Evolutionary conservation across 2,329 filamentous ascomycete species (phyloP).

Genomic region (Alternaria triticina): DNA sequence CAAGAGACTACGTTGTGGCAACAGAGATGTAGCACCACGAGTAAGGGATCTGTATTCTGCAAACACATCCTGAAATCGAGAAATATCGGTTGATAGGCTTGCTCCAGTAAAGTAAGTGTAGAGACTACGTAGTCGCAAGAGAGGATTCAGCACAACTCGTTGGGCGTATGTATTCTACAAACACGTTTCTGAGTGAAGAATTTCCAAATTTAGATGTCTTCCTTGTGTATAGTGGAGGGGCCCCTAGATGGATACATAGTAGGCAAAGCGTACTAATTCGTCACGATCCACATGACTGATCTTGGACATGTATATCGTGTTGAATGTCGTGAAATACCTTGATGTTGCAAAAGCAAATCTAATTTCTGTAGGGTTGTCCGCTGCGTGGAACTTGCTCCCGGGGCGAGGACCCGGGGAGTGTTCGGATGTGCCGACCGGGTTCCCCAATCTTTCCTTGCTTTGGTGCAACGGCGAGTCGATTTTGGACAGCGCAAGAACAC

Average conservation of each 20-base stretch:
- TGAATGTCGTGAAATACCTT: not conserved
- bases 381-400: not conserved
- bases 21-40: not conserved
- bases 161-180: not conserved
- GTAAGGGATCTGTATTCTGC: not conserved
- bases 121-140: not conserved
- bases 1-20: not conserved
- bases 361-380: not conserved
- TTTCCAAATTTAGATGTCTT: not conserved
- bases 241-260: not conserved
- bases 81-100: not conserved
- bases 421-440: not conserved
- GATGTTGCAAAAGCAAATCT: not conserved
- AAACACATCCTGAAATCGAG: not conserved
- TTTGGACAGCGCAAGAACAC: not conserved
- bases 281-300: not conserved
- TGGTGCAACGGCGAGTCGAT: not conserved
- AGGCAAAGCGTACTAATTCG: not conserved
- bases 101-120: not conserved
- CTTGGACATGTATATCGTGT: not conserved
- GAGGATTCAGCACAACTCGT: not conserved
- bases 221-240: not conserved
- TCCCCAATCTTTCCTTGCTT: not conserved
- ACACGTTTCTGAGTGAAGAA: not conserved
- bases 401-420: not conserved